Base-by-base conservation (phyloP, 495 filamentous ascomycete genomes). In the Bryoglossum gracile region DNA sequence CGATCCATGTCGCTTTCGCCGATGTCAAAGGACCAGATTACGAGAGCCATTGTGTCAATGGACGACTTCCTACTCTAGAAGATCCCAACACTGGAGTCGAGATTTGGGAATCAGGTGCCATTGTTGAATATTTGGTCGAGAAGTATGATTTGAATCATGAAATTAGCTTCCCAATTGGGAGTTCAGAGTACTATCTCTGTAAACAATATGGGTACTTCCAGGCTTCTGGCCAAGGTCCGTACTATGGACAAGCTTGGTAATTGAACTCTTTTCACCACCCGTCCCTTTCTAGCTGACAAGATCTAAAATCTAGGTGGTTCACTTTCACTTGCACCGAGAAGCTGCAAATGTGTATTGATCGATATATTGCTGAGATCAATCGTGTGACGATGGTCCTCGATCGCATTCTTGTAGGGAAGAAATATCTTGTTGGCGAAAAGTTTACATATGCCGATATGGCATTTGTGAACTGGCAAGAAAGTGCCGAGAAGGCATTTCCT, bases 131-230 rank as follows among this genome's bases (percentile, higher is more conserved):
- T 58, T 66, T 89, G 14, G 58, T 86, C 35, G 81, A 84, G 16
- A 74, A 67, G n/a, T 89, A 89, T 66, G 83, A 88, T 65, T 76
- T 64, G 43, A 61, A 76, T 9, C 63, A 77, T 48, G 78, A 71
- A 48, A 55, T 88, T 46, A 79, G 71, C 56, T 84, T 78, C 56
- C 55, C 63, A 3, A 28, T 64, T 11, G 70, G 69, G 24, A 65
- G 71, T 0, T 62, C 61, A 18, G 76, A 81, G 42, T 68, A 64
- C 40, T 75, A 70, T 59, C 65, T 65, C 2, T 68, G 71, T 26
- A 78, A 79, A 56, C 83, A 87, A 58, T 87, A 75, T 71, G 68
- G 86, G 0, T 73, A 72, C 59, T 86, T 78, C 68, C 83, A 87
- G 65, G 66, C 71, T 55, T 73, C 71, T 2, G 81, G 82, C n/a